Evolutionary conservation across 2,329 filamentous ascomycete genomes (phyloP), one percentile per base, ranked within the genome.

Genomic region (Calonectria leucothoes): DNA sequence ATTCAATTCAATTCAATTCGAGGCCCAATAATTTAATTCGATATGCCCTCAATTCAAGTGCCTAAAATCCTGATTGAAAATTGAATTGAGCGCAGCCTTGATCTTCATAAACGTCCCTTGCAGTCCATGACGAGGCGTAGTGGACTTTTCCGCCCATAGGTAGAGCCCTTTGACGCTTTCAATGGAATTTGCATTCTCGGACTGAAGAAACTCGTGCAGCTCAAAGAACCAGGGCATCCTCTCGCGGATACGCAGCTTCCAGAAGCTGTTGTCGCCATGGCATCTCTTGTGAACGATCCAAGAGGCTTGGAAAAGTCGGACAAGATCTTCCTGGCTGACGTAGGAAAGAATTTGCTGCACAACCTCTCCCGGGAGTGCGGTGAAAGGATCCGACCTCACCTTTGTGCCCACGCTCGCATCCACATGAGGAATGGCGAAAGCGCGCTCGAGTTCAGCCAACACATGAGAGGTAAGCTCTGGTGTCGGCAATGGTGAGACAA

Each of bases 191-290:
- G 37, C 5, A 14, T 64, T 20, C 6, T 25, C 20, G 3, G n/a
- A 33, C 3, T 49, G 23, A 3, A 69, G 39, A 29, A 69, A 49
- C 1, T 48, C 29, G 6, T 69, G 55, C 7, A 52, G n/a, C n/a
- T 64, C 67, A 29, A 48, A 64, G 45, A 69, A 69, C 67, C 67
- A 69, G 23, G 42, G 31, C 57, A 69, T 69, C 12, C n/a, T 33
- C 11, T 42, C 14, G 17, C 35, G 45, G 29, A 64, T 52, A 6
- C 45, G 23, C 23, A 29, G 15, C 45, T 15, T 69, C 55, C 67
- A 69, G 31, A 69, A 69, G 15, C 67, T 29, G 4, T 45, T 20
- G n/a, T 69, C 20, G 7, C 23, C 11, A 42, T 64, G 35, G 25
- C 12, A 17, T 33, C 15, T 17, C 14, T 23, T 37, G 27, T 64